Conservation (phyloP, 345 rosid species). For the Hypericum androsaemum region DNA sequence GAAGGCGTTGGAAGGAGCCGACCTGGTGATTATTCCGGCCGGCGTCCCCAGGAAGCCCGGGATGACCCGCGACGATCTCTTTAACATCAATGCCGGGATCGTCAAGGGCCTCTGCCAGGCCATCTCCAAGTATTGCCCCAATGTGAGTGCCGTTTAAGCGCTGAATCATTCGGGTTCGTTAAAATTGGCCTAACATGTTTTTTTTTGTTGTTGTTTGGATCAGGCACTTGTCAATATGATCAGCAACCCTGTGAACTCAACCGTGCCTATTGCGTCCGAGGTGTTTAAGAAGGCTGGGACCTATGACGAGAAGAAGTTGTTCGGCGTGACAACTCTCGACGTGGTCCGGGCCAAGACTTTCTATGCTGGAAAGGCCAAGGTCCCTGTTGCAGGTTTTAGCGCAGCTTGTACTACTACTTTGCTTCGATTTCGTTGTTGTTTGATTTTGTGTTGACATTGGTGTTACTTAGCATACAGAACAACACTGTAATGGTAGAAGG, state of each 20-base stretch:
- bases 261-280: slow-evolving; percentile 71
- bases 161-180: neutral
- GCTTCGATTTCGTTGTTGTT: neutral
- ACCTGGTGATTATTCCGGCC: slow-evolving; percentile 73
- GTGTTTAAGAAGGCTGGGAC: slow-evolving; percentile 72
- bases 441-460: neutral
- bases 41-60: slow-evolving; percentile 93
- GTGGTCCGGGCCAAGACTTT: slow-evolving; percentile 78
- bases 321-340: slow-evolving; percentile 82
- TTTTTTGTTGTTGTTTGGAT: neutral
- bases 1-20: slow-evolving; percentile 62
- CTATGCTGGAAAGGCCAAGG: slow-evolving; percentile 65
- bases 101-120: slow-evolving; percentile 59
- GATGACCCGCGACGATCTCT: slow-evolving; percentile 92
- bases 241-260: slow-evolving; percentile 80
- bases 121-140: slow-evolving; percentile 70
- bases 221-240: slow-evolving; percentile 72
- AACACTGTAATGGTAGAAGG: too few relatives aligned
- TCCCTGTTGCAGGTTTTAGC: slow-evolving; percentile 52
- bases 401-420: neutral
- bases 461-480: too few relatives aligned
- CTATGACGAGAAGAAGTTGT: slow-evolving; percentile 51
- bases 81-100: slow-evolving; percentile 87
- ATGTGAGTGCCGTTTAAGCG: slow-evolving; percentile 27
- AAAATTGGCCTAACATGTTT: slow-evolving; percentile 5